Percentiles rank a stretch among this genome's conserved stretches.
Evolutionary conservation across 371 early-diverging fungal species (phyloP).

Genomic region (Syncephalastrum sp.): DNA sequence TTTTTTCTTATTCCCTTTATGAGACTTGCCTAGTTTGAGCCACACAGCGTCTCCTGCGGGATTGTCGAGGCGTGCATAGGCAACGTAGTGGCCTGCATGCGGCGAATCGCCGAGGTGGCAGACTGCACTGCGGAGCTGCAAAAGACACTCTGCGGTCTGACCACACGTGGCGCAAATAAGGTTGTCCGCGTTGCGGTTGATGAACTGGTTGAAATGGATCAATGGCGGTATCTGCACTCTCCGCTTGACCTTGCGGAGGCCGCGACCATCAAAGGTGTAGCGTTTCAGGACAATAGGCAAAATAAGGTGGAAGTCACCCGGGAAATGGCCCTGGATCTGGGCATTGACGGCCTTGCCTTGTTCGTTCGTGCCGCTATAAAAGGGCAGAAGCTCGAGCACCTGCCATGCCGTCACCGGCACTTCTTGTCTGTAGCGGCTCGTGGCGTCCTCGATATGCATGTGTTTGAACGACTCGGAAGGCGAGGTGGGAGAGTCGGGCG

Average conservation of each 20-base stretch:
- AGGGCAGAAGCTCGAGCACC: slow-evolving; percentile 55
- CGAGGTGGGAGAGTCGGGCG: neutral
- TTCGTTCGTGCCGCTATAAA: slow-evolving; percentile 55
- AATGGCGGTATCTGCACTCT: slow-evolving; percentile 43
- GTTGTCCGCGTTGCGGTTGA: slow-evolving; percentile 32
- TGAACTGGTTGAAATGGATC: slow-evolving; percentile 49
- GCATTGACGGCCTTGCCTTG: slow-evolving; percentile 44
- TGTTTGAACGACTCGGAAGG: neutral
- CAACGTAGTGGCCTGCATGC: slow-evolving; percentile 52
- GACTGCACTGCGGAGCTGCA: slow-evolving; percentile 52
- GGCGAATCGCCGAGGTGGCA: slow-evolving; percentile 50
- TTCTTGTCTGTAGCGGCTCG: neutral
- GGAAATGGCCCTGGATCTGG: slow-evolving; percentile 38
- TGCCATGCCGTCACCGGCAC: slow-evolving; percentile 49
- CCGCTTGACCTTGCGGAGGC: slow-evolving; percentile 34
- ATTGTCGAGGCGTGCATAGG: slow-evolving; percentile 35
- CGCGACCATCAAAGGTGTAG: slow-evolving; percentile 37
- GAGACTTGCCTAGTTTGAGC: slow-evolving; percentile 23
- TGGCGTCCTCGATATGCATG: neutral
- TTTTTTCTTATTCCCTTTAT: too few relatives aligned
- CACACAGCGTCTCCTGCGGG: slow-evolving; percentile 15
- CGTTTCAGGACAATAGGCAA: slow-evolving; percentile 56
- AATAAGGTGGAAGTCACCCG: slow-evolving; percentile 39
- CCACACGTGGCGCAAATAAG: slow-evolving; percentile 18
- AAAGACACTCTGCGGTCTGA: slow-evolving; percentile 30